These are phyloP conservation scores for Nakazawaea ernobii DNA, from an alignment of 805 yeast genomes.

Conservation along the genomic window DNA sequence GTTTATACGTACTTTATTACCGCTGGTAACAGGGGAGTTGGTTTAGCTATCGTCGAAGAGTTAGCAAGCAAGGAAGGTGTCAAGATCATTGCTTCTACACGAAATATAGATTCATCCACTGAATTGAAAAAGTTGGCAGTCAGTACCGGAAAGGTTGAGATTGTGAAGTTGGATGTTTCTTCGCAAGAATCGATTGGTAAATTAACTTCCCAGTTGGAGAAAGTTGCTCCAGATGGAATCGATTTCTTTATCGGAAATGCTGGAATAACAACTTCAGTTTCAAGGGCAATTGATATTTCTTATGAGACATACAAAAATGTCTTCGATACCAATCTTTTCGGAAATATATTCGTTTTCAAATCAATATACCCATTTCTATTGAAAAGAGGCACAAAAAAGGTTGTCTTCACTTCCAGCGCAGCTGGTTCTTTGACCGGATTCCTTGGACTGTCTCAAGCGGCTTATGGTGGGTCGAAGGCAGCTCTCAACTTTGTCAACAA, in stretches of 20 bases:
- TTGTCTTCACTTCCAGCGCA: slow-evolving; percentile 23
- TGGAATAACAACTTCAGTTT: slow-evolving; percentile 14
- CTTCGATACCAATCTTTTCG: background rate
- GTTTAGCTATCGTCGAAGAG: background rate
- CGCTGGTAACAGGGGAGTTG: background rate
- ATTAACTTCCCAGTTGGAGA: slow-evolving; percentile 13
- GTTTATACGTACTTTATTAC: background rate
- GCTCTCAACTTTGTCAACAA: slow-evolving; percentile 26
- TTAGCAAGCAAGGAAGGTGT: no score
- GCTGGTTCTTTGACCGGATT: slow-evolving; percentile 23
- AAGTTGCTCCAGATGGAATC: slow-evolving; percentile 17
- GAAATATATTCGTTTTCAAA: background rate
- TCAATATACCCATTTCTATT: background rate
- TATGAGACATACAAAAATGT: background rate
- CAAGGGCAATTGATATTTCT: background rate
- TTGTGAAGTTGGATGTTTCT: slow-evolving; percentile 18
- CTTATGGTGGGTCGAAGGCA: slow-evolving; percentile 32
- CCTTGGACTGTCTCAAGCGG: slow-evolving; percentile 16
- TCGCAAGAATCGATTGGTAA: slow-evolving; percentile 15
- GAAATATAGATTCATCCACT: no score
- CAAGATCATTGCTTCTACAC: no score
- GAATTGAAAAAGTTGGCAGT: no score
- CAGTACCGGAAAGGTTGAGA: slow-evolving; percentile 15
- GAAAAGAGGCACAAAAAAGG: slow-evolving; percentile 21
- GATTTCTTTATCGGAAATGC: slow-evolving; percentile 32